These are phyloP conservation scores for Pseudogymnoascus sp. DNA, from an alignment of 2,329 filamentous ascomycete species.

Conservation along the genomic window DNA sequence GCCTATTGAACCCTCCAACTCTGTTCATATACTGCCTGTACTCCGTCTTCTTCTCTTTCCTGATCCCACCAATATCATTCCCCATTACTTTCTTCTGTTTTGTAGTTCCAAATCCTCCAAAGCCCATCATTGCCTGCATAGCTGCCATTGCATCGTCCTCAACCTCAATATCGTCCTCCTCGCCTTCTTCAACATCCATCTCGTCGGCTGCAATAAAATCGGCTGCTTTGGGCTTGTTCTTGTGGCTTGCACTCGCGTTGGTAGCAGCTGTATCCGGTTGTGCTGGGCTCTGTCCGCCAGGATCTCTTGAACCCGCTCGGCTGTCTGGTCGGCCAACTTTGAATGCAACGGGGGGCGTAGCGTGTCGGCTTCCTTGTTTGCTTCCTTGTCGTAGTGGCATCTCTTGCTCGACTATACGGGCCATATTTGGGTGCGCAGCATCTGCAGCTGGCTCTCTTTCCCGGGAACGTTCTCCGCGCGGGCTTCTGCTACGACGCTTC, in stretches of 20 bases:
- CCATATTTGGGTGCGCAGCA: neutral
- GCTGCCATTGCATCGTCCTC: conserved; percentile 60
- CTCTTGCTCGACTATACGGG: neutral
- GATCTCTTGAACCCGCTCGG: conserved; percentile 11
- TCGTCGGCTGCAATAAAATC: conserved; percentile 11
- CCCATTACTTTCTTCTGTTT: conserved; percentile 83
- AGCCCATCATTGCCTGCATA: conserved; percentile 86
- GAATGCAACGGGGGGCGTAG: conserved; percentile 26
- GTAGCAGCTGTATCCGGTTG: conserved; percentile 11
- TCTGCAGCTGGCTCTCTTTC: conserved; percentile 6
- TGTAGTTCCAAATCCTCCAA: conserved; percentile 74
- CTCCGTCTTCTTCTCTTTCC: conserved; percentile 89
- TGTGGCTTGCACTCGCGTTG: conserved; percentile 5
- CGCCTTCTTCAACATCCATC: conserved; percentile 29
- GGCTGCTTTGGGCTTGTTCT: conserved; percentile 11
- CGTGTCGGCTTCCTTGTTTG: conserved; percentile 15
- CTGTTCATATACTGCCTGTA: conserved; percentile 97
- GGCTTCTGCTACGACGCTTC: conserved; percentile 11
- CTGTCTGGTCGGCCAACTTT: conserved; percentile 17
- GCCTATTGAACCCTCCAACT: conserved; percentile 71
- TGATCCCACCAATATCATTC: conserved; percentile 72
- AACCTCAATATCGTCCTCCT: conserved; percentile 41
- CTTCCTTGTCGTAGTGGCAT: conserved; percentile 15
- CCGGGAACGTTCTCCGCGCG: conserved; percentile 7
- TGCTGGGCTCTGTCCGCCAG: neutral